These are phyloP conservation scores for Paecilomyces niveus DNA, from an alignment of 2,329 filamentous ascomycete species.

Conservation along the genomic window DNA sequence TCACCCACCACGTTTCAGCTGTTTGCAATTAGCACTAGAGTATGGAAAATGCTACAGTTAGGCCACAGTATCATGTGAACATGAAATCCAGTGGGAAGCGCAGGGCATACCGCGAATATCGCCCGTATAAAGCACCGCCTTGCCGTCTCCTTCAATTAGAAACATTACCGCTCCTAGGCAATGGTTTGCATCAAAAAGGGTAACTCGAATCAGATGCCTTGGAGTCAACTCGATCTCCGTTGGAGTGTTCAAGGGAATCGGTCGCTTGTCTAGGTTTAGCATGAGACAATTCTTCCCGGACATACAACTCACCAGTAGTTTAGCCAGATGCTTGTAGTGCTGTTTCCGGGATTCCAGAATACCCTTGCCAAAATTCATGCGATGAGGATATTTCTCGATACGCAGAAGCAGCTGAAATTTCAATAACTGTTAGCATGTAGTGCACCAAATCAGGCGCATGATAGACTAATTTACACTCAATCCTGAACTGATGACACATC, in stretches of 20 bases:
- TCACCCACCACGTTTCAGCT: conserved; percentile 79
- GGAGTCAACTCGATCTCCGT: conserved; percentile 67
- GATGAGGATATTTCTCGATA: conserved; percentile 69
- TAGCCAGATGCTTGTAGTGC: conserved; percentile 69
- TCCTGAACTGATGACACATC: too few relatives aligned
- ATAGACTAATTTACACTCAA: neutral
- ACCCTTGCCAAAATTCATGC: conserved; percentile 73
- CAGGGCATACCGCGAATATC: conserved; percentile 60
- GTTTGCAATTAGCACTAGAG: conserved; percentile 4
- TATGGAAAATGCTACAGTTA: neutral
- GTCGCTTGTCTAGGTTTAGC: conserved; percentile 47
- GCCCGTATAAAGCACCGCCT: conserved; percentile 78
- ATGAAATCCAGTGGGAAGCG: neutral
- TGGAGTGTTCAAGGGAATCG: conserved; percentile 74
- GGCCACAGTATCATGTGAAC: neutral
- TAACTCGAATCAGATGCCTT: conserved; percentile 65
- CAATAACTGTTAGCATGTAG: conserved; percentile 5
- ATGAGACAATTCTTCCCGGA: neutral
- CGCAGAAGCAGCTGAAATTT: conserved; percentile 57
- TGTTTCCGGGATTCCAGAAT: conserved; percentile 67
- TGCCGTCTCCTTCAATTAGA: conserved; percentile 66
- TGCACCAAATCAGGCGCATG: neutral
- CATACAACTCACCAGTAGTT: conserved; percentile 49
- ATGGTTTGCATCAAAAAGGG: conserved; percentile 85
- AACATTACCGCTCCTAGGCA: conserved; percentile 91